Evolutionary conservation across 1,284 basidiomycete species (phyloP).

Genomic region (Meripilus lineatus): DNA sequence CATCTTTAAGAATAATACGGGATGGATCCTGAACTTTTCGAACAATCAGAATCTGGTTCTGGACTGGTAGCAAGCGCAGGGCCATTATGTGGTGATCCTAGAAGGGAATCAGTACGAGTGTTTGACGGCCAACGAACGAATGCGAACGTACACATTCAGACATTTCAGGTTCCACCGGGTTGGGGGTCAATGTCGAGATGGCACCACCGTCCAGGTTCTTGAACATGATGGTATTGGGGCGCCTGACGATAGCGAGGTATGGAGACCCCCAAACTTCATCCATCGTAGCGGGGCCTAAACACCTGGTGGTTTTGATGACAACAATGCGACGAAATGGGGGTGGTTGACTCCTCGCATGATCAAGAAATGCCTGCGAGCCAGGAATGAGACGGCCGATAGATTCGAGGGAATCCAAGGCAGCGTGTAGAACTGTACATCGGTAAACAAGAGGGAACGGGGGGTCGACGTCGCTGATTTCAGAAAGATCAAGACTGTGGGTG

Average conservation of each 20-base stretch:
- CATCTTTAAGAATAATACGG: constrained; percentile 8
- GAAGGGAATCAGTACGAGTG: constrained; percentile 4
- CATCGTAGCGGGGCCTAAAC: constrained; percentile 37
- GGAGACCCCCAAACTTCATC: constrained; percentile 41
- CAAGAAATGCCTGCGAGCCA: constrained; percentile 28
- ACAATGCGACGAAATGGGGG: constrained; percentile 40
- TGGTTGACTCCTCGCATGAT: constrained; percentile 29
- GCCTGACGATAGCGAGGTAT: constrained; percentile 41
- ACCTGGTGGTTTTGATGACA: constrained; percentile 30
- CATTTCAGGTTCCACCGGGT: constrained; percentile 4
- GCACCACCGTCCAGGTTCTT: constrained; percentile 22
- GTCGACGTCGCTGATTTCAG: constrained; percentile 40
- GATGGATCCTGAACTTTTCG: constrained; percentile 27
- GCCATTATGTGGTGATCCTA: constrained; percentile 44
- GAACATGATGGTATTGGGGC: constrained; percentile 39
- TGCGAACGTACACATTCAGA: constrained; percentile 10
- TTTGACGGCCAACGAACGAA: constrained; percentile 15
- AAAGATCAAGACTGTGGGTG: constrained; percentile 45
- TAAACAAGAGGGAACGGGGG: constrained; percentile 40
- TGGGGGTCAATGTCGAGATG: neutral
- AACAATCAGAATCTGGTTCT: constrained; percentile 51
- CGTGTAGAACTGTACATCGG: constrained; percentile 44
- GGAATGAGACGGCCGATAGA: constrained; percentile 43
- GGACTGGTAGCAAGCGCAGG: constrained; percentile 49
- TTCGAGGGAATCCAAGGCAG: constrained; percentile 36